Base-by-base conservation (phyloP, 495 filamentous ascomycete genomes). In the Tetracladium marchalianum region DNA sequence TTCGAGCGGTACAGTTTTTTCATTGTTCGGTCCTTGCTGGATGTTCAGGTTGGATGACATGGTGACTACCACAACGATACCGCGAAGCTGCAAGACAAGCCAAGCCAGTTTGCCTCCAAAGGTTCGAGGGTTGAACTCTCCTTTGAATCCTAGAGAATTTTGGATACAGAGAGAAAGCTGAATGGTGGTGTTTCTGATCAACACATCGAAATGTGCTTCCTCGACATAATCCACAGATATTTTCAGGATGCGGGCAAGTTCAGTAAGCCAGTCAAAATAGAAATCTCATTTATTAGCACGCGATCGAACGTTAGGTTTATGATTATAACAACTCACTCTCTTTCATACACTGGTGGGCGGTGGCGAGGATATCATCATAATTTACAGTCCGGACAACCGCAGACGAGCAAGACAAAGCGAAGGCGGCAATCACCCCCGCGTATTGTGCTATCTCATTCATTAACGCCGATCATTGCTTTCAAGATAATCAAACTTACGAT, bases 361-460 rank as follows among this genome's bases (percentile, higher is more conserved):
- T 70, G 24, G 85, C 78, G 22, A 93, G 61, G 15, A 90, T 66
- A 57, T 95, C 88, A 58, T 95, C 88, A 43, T 72, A 82, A 42
- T 74, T 82, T 42, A 66, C 63, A 47, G 76, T 75, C 27, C 63
- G 68, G 38, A 69, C 64, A 63, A 63, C 72, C 68, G 35, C 78
- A 64, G 44, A 75, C 60, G 53, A 50, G 24, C 57, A 51, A 1
- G 66, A 59, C 4, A 68, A 32, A 12, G 56, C 60, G 37, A 72
- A 35, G 11, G 60, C 63, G 24, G 67, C 68, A 39, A 67, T 45
- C 0, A 70, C 50, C 18, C 63, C 62, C 3, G 54, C 54, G 35
- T 67, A 63, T 43, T 73, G 68, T 24, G 46, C 66, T 66, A 15
- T 44, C 1, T 31, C n/a, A n/a, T 41, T 10, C 10, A 13, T 53